Evolutionary conservation across 495 filamentous ascomycete genomes (phyloP).

Genomic region (Filosporella fistucella): DNA sequence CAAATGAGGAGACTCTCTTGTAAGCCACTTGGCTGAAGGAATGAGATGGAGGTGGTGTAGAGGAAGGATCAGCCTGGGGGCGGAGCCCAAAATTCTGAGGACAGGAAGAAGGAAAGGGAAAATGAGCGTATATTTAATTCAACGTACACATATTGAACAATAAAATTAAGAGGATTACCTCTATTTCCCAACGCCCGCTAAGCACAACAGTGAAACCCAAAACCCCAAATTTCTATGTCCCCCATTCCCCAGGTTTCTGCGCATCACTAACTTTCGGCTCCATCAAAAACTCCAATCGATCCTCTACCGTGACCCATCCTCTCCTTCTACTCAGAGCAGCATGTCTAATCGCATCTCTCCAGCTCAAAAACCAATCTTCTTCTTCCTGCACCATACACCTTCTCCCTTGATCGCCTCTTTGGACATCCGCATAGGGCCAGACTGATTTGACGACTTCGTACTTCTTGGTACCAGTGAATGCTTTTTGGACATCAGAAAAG

Average conservation of each 20-base stretch:
- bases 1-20: conserved; percentile 34
- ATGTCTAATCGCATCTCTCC: conserved; percentile 91
- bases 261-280: conserved; percentile 49
- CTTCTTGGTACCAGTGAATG: conserved; percentile 24
- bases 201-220: background rate
- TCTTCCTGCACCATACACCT: conserved; percentile 44
- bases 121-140: too few species aligned
- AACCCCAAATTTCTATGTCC: too few species aligned
- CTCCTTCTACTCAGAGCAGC: conserved; percentile 86
- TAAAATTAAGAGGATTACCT: background rate
- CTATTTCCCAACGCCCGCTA: background rate
- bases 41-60: background rate
- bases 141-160: background rate
- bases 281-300: conserved; percentile 73
- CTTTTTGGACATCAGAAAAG: conserved; percentile 45
- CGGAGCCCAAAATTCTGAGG: background rate
- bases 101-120: background rate
- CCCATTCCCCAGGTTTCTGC: background rate
- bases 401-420: conserved; percentile 14
- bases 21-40: background rate
- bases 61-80: background rate
- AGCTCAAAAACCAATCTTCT: conserved; percentile 57
- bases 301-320: conserved; percentile 56
- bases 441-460: conserved; percentile 21
- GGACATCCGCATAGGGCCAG: conserved; percentile 24